These are phyloP conservation scores for Colletotrichum camelliae DNA, from an alignment of 2,329 filamentous ascomycete genomes.

Conservation along the genomic window DNA sequence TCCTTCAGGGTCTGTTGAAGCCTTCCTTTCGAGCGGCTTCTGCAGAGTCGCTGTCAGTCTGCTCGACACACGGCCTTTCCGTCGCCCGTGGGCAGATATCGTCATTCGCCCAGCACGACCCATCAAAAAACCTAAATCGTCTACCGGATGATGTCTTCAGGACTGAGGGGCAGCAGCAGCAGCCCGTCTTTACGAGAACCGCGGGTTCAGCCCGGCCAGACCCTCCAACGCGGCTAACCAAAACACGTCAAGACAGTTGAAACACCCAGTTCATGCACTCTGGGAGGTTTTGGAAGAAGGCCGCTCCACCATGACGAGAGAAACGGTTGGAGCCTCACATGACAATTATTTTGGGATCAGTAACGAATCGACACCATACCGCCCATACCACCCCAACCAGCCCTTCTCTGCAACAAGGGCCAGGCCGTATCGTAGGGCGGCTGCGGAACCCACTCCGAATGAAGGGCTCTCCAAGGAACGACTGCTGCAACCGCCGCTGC, in stretches of 20 bases:
- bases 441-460: not conserved
- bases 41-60: slow-evolving; percentile 9
- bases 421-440: not conserved
- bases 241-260: slow-evolving; percentile 4
- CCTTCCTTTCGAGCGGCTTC: not conserved
- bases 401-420: not conserved
- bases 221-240: not conserved
- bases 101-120: not conserved
- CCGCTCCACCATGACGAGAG: not conserved
- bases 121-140: not conserved
- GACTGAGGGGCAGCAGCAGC: not conserved
- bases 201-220: not conserved
- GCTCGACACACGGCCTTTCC: not conserved
- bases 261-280: slow-evolving; percentile 9
- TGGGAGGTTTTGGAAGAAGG: not conserved
- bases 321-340: slow-evolving; percentile 3
- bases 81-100: not conserved
- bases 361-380: not conserved
- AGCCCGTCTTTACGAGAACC: not conserved
- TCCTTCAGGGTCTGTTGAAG: not conserved
- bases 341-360: not conserved
- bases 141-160: not conserved
- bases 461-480: not conserved
- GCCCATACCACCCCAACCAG: not conserved
- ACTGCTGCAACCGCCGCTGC: not conserved